Percentiles rank a stretch among this genome's conserved stretches.
phyloP scores from a whole-genome alignment of 257 asterid genomes.

The Cruciata laevipes region DNA sequence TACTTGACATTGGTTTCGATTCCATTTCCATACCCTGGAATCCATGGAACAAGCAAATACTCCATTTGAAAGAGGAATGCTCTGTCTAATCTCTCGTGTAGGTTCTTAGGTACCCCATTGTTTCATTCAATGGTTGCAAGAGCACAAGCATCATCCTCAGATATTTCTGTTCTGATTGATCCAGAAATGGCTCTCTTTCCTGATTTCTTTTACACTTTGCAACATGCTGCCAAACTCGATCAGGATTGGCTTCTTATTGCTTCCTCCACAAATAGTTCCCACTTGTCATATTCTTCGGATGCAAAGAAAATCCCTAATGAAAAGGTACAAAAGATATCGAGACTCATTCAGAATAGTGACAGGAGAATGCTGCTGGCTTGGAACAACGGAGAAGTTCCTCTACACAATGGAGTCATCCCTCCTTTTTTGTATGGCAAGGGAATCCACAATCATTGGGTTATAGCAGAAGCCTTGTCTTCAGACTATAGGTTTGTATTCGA shows the following conservation, averaged over 20 bases:
- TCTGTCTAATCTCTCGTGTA: conserved; percentile 17
- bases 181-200: conserved; percentile 68
- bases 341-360: conserved; percentile 27
- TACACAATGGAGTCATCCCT: conserved; percentile 82
- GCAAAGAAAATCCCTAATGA: conserved; percentile 24
- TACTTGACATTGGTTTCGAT: too few relatives aligned
- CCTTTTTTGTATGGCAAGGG: conserved; percentile 78
- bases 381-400: conserved; percentile 79
- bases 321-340: conserved; percentile 40
- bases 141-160: conserved; percentile 63
- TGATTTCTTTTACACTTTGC: conserved; percentile 55
- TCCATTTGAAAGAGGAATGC: too few relatives aligned
- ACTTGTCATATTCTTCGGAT: conserved; percentile 54
- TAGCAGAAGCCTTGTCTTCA: conserved; percentile 69
- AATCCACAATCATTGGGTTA: conserved; percentile 68
- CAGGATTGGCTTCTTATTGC: conserved; percentile 82
- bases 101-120: conserved; percentile 78
- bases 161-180: conserved; percentile 64
- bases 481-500: conserved; percentile 74
- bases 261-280: conserved; percentile 37
- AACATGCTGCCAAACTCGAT: conserved; percentile 67
- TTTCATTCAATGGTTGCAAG: conserved; percentile 94
- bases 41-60: too few relatives aligned
- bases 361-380: conserved; percentile 71
- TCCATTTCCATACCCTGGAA: too few relatives aligned